Conservation (phyloP, 139 green algal species). For the Chlorella sorokiniana region DNA sequence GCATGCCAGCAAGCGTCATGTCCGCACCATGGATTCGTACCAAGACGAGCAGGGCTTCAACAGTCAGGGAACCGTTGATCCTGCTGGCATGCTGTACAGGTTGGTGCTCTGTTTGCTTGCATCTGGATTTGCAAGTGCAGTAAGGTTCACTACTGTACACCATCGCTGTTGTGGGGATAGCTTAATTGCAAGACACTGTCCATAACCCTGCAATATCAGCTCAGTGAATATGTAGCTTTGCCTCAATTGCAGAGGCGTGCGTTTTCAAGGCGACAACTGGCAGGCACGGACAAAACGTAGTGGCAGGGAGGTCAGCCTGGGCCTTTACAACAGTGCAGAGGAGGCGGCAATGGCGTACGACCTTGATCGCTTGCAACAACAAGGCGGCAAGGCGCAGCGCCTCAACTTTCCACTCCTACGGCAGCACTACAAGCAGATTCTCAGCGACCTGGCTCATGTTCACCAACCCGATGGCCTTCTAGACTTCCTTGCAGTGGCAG, state of each 20-base stretch:
- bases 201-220: no score
- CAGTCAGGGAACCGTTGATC: background rate
- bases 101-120: background rate
- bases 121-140: background rate
- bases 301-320: constrained; percentile 24
- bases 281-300: constrained; percentile 19
- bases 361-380: constrained; percentile 24
- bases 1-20: no score
- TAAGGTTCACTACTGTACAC: background rate
- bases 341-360: constrained; percentile 36
- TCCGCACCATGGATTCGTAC: no score
- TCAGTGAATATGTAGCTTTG: background rate
- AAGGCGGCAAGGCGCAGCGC: constrained; percentile 26
- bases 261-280: constrained; percentile 27
- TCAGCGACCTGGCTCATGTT: constrained; percentile 9
- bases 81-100: background rate
- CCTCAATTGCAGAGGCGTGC: constrained; percentile 12
- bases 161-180: no score
- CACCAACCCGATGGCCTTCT: background rate
- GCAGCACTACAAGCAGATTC: constrained; percentile 24
- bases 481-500: constrained; percentile 28
- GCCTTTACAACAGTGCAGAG: constrained; percentile 19
- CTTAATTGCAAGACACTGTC: no score
- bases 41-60: background rate
- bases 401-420: constrained; percentile 39